Conservation (phyloP, 192 early-diverging fungal genomes). For the Jimgerdemannia lactiflua region DNA sequence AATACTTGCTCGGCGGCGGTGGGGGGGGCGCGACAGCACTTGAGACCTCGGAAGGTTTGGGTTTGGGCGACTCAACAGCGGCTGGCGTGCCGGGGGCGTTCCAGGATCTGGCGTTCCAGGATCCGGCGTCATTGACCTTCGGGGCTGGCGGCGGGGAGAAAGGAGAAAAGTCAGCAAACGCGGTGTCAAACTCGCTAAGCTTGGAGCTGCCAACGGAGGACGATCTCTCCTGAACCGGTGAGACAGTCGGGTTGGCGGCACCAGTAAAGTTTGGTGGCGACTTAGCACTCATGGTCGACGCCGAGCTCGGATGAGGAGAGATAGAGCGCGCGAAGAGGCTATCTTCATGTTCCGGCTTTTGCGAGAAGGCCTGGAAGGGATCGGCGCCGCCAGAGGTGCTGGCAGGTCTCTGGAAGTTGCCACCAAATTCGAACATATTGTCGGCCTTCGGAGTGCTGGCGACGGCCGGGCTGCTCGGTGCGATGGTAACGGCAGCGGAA, state of each 20-base stretch:
- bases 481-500: background rate
- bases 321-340: background rate
- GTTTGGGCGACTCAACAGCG: background rate
- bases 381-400: background rate
- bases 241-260: background rate
- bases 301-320: background rate
- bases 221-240: background rate
- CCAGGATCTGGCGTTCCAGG: background rate
- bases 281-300: background rate
- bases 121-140: background rate
- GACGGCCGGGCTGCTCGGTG: background rate
- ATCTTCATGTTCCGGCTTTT: background rate
- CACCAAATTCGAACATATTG: background rate
- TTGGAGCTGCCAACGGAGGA: background rate
- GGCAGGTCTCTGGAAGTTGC: background rate
- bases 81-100: too few species aligned
- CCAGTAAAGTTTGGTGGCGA: background rate
- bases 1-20: conserved; percentile 1
- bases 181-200: background rate
- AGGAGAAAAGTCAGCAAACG: background rate
- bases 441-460: background rate
- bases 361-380: background rate
- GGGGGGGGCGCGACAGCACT: background rate
- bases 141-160: background rate
- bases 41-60: background rate